Conservation (phyloP, 805 yeast species). For the Yamadazyma insecticola region DNA sequence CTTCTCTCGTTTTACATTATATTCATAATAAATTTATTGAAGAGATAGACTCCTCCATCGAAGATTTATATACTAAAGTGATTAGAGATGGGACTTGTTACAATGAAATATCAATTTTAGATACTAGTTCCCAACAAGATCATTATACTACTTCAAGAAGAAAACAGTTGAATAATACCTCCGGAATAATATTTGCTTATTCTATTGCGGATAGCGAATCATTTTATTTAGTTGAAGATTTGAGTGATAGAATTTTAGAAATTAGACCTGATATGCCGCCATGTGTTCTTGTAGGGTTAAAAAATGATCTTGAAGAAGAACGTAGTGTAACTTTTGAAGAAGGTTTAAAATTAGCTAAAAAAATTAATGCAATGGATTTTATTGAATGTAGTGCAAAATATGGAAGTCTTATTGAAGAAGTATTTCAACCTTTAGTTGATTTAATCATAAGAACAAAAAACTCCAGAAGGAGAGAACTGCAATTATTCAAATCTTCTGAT, state of each 20-base stretch:
- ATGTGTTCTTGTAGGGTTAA: slow-evolving; percentile 26
- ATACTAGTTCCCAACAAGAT: slow-evolving; percentile 22
- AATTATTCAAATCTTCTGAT: not conserved
- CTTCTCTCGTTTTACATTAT: slow-evolving; percentile 21
- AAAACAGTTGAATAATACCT: slow-evolving; percentile 26
- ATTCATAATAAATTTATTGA: slow-evolving; percentile 17
- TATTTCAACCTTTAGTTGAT: slow-evolving; percentile 24
- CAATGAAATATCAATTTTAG: slow-evolving; percentile 28
- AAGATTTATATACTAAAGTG: slow-evolving; percentile 21
- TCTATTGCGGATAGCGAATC: slow-evolving; percentile 22
- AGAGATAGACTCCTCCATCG: slow-evolving; percentile 15
- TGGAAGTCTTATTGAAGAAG: slow-evolving; percentile 18
- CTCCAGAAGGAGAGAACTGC: slow-evolving; percentile 1
- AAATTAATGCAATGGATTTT: slow-evolving; percentile 23
- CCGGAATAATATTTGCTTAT: slow-evolving; percentile 26
- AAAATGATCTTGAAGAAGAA: slow-evolving; percentile 19
- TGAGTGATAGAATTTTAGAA: slow-evolving; percentile 18
- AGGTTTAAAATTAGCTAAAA: slow-evolving; percentile 22
- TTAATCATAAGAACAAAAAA: slow-evolving; percentile 1
- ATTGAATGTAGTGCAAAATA: slow-evolving; percentile 23
- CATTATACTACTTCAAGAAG: slow-evolving; percentile 21
- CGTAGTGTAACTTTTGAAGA: slow-evolving; percentile 26
- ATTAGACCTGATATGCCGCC: slow-evolving; percentile 24
- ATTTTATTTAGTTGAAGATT: slow-evolving; percentile 25
- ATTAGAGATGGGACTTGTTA: slow-evolving; percentile 12